Evolutionary conservation across 2,329 filamentous ascomycete genomes (phyloP), one percentile per base, ranked within the genome.

Genomic region (Xylaria sp.): DNA sequence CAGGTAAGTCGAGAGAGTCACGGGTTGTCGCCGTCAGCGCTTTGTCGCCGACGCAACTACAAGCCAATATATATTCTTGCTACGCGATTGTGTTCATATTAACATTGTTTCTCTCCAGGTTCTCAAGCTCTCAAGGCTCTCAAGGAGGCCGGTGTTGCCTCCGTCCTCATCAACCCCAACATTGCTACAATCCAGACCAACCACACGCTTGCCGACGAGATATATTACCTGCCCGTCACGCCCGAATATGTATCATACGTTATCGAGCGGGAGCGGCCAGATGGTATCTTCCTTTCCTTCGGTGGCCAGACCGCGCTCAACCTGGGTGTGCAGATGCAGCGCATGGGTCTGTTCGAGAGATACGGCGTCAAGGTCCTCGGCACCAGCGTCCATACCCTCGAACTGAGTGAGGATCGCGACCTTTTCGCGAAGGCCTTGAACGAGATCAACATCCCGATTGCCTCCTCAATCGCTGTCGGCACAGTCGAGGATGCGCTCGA

Each of bases 161-260:
- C 93, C 8, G 90, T 97, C 58, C 86, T 97, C 66, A 92, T 97
- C 75, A 97, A 97, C 78, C 93, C 93, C 70, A 97, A 97, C 76
- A 97, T 97, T 74, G 93, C 93, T 62, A 97, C 94, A 60, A 97
- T 97, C 72, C 93, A 97, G 79, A 97, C 93, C 69, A 92, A 95
- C 75, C 93, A 97, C 82, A 88, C 89, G 71, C 89, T 97, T 73
- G 92, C 92, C 72, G 93, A 97, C 73, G 92, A 97, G 79, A 90
- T 97, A 71, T 97, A 97, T 83, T 97, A 97, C 78, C 88, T 97
- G 44, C 94, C 94, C 59, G 92, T 99, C 70, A 99, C 94, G 16
- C 90, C 93, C 65, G 93, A 97, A 83, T 99, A 97, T 78, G 92
- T 97, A 73, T 89, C 89, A 71, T 93, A 97, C 76, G 93, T 99